These are phyloP conservation scores for Lipomyces kockii DNA, from an alignment of 805 yeast species.

Conservation along the genomic window DNA sequence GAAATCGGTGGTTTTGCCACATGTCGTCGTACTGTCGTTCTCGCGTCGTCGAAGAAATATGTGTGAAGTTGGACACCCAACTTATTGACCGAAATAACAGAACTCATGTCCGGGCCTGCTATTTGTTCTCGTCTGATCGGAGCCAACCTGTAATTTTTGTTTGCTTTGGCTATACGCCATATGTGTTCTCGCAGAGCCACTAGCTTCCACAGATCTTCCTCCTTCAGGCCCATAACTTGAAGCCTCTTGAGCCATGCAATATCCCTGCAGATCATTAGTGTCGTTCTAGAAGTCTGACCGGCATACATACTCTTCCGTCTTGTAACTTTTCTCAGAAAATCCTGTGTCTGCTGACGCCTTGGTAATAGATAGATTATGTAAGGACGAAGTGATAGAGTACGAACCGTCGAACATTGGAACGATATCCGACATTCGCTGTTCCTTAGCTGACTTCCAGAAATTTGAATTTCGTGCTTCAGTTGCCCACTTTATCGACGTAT, in stretches of 20 bases:
- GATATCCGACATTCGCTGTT: conserved; percentile 35
- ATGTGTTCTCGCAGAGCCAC: conserved; percentile 72
- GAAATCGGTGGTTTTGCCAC: conserved; percentile 16
- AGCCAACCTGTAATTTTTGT: conserved; percentile 12
- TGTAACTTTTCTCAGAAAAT: conserved; percentile 21
- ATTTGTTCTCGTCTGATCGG: not conserved
- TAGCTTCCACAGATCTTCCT: conserved; percentile 81
- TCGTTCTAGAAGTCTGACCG: not conserved
- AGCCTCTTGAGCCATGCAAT: conserved; percentile 73
- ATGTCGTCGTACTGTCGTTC: conserved; percentile 23
- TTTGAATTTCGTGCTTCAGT: conserved; percentile 63
- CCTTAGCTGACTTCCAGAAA: conserved; percentile 68
- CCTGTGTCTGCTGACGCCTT: conserved; percentile 21
- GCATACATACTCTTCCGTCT: conserved; percentile 30
- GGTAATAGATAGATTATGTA: conserved; percentile 27
- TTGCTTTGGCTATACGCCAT: conserved; percentile 53
- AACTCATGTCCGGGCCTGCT: conserved; percentile 12
- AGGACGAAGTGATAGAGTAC: conserved; percentile 30
- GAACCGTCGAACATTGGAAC: conserved; percentile 33
- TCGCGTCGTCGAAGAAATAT: conserved; percentile 36
- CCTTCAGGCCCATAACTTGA: conserved; percentile 71
- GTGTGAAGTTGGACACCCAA: conserved; percentile 33
- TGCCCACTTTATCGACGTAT: conserved; percentile 72
- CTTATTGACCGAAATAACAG: conserved; percentile 26
- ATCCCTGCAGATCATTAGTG: conserved; percentile 52